Evolutionary conservation across 257 asterid species (phyloP).

Genomic region (Fraxinus excelsior): DNA sequence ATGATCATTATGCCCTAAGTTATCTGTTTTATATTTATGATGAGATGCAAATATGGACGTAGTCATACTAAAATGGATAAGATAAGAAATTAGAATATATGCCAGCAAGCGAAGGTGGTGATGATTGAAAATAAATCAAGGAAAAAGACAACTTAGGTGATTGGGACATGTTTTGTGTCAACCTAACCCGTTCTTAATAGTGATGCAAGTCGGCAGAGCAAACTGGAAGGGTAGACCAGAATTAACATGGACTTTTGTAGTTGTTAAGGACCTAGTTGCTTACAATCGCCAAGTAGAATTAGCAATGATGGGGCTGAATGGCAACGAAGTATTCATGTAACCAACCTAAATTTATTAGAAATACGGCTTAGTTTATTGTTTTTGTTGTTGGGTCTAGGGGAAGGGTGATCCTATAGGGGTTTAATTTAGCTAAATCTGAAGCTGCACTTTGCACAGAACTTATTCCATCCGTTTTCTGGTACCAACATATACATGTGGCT

Average conservation of each 20-base stretch:
- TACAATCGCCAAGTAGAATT: not conserved
- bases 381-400: no score
- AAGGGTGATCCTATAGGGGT: not conserved
- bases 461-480: not conserved
- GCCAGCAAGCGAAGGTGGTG: not conserved
- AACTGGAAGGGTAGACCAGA: not conserved
- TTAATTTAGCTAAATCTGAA: not conserved
- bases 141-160: not conserved
- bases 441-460: not conserved
- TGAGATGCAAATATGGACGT: not conserved
- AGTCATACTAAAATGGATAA: not conserved
- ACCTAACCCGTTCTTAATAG: not conserved
- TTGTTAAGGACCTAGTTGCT: not conserved
- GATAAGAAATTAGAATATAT: not conserved
- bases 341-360: not conserved
- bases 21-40: not conserved
- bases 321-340: not conserved
- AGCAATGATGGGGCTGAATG: no score
- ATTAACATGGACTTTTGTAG: not conserved
- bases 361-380: not conserved
- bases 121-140: not conserved
- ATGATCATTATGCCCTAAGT: not conserved
- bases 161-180: not conserved
- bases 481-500: not conserved
- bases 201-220: not conserved